A percentile compares a stretch with the other conserved stretches of the same genome.
phyloP scores from a whole-genome alignment of 345 rosid species.

The Eutrema japonicum region DNA sequence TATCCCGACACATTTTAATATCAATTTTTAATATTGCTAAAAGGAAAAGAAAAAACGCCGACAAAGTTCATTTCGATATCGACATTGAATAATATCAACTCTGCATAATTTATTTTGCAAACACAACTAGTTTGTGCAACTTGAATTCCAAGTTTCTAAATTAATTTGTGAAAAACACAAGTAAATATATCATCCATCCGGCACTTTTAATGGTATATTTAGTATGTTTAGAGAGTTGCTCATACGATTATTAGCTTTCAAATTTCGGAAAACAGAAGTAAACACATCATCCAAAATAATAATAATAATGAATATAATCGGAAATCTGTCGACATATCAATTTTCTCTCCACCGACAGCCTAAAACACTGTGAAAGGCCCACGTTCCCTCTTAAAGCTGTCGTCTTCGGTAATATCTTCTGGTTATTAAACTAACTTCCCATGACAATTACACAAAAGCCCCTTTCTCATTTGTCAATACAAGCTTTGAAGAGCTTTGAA shows the following conservation, averaged over 20 bases:
- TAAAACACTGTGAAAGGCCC: constrained; percentile 33
- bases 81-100: not conserved
- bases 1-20: not conserved
- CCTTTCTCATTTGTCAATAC: constrained; percentile 4
- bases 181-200: too few relatives aligned
- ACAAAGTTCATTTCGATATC: not conserved
- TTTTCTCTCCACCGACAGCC: constrained; percentile 41
- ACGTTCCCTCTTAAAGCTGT: constrained; percentile 45
- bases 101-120: not conserved
- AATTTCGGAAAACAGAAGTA: not conserved
- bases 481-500: not conserved
- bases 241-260: not conserved
- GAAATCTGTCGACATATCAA: not conserved
- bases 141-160: not conserved
- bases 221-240: too few relatives aligned
- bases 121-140: not conserved
- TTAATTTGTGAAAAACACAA: too few relatives aligned
- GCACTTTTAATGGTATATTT: too few relatives aligned
- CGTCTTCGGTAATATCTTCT: constrained; percentile 30
- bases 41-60: not conserved
- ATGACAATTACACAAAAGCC: constrained; percentile 20
- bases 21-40: too few relatives aligned
- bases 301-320: not conserved
- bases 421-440: constrained; percentile 28
- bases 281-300: not conserved